A percentile compares a stretch with the other conserved stretches of the same genome.
phyloP scores from a whole-genome alignment of 2,329 filamentous ascomycete genomes.

The Ascochyta pisi region DNA sequence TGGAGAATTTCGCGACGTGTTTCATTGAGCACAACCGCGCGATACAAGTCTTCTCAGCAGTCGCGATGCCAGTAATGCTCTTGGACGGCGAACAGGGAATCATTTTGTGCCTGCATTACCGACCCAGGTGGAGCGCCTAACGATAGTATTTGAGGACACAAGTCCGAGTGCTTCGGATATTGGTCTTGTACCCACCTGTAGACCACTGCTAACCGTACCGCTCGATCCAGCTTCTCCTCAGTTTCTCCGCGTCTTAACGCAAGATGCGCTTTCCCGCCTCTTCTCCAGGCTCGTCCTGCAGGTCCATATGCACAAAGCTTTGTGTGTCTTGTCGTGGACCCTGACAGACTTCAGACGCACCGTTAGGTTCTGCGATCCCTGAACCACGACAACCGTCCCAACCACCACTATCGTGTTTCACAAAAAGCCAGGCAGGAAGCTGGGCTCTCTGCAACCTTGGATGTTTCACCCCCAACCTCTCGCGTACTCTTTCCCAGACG shows the following conservation, averaged over 20 bases:
- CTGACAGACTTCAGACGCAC: constrained; percentile 9
- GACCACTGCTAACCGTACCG: constrained; percentile 16
- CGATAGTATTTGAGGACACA: constrained; percentile 6
- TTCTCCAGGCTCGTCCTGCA: constrained; percentile 15
- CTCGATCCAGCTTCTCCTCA: constrained; percentile 15
- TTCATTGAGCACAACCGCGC: constrained; percentile 8
- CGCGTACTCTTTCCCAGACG: constrained; percentile 9
- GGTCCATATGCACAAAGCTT: constrained; percentile 14
- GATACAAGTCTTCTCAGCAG: neutral
- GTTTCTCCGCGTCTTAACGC: constrained; percentile 18
- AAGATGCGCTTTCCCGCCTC: constrained; percentile 13
- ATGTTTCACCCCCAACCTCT: constrained; percentile 20
- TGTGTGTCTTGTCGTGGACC: constrained; percentile 14
- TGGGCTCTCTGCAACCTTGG: constrained; percentile 9
- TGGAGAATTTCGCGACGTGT: constrained; percentile 3
- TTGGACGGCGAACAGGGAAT: neutral
- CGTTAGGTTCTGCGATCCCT: constrained; percentile 8
- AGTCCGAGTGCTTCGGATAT: constrained; percentile 20
- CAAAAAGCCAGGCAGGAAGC: constrained; percentile 4
- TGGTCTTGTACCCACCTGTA: constrained; percentile 19
- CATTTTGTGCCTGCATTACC: constrained; percentile 21
- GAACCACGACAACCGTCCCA: constrained; percentile 1
- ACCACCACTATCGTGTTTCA: constrained; percentile 10
- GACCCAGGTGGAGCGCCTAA: constrained; percentile 20
- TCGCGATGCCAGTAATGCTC: constrained; percentile 11